Base-by-base conservation (phyloP, 148 eudicot species). In the Rhododendron griersonianum region DNA sequence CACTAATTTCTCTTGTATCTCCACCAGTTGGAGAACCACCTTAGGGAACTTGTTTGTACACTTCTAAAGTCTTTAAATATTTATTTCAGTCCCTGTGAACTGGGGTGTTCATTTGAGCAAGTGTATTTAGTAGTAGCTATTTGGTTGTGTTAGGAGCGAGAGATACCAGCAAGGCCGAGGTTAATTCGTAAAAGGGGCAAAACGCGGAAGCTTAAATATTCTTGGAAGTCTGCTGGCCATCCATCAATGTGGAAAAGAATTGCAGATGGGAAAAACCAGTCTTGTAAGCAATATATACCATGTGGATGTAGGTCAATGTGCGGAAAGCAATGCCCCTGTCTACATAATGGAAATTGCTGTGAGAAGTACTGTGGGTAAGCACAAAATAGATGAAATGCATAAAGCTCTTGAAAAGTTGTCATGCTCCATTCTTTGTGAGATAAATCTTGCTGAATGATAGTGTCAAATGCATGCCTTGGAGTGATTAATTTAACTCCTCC, bases 291-390 rank as follows among this genome's bases (percentile, higher is more conserved):
- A 71, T 97, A 95, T 88, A 84, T 87, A 80, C 99, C 99, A 82
- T 97, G 99, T 88, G 86, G 91, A 67, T 97, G 99, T 88, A 76
- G 91, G 88, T 79, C 90, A 50, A 86, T 90, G 88, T 97, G 98
- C 86, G 99, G 98, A 86, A 95, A 97, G 88, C 90, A 95, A 82
- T 97, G 99, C 91, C 89, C 98, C 76, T 97, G 99, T 83, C 88
- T 90, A 41, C 89, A 89, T 81, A 91, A 90, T 77, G 98, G 94
- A 88, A 93, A 90, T 84, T 95, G 98, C 88, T 97, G 99, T 88
- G 99, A 97, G 82, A 97, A 97, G 89, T 97, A 95, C 76, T 97
- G 99, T 86, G 98, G 98, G 99, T 95, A 89, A 86, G 93, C 84
- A 16, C 83, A 45, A 28, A 35, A 63, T 1, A 18, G 11, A 41